These are phyloP conservation scores for Ascosphaera apis DNA, from an alignment of 2,329 filamentous ascomycete species.

Conservation along the genomic window DNA sequence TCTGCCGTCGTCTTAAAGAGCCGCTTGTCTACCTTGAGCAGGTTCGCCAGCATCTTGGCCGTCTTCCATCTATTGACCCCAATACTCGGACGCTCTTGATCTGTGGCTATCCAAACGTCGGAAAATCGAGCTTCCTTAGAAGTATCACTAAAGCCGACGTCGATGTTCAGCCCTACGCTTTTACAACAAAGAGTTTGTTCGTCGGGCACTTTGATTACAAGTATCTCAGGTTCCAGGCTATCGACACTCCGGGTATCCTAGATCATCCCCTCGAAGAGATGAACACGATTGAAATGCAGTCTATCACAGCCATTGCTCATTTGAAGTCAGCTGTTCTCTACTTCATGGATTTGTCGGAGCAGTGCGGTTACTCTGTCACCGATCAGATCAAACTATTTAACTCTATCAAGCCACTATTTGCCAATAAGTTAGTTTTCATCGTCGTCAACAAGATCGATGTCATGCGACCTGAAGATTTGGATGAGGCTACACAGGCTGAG, in stretches of 20 bases:
- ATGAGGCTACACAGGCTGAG: conserved; percentile 52
- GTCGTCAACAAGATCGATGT: conserved; percentile 98
- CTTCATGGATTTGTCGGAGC: conserved; percentile 94
- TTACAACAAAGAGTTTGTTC: conserved; percentile 93
- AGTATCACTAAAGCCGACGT: conserved; percentile 87
- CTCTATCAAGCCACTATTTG: conserved; percentile 89
- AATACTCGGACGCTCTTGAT: conserved; percentile 92
- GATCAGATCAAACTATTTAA: conserved; percentile 90
- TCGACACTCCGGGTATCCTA: conserved; percentile 95
- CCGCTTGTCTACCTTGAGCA: conserved; percentile 89
- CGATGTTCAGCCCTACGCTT: conserved; percentile 92
- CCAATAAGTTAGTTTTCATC: conserved; percentile 91
- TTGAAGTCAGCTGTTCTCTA: conserved; percentile 86
- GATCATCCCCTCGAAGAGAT: conserved; percentile 97
- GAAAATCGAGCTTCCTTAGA: conserved; percentile 88
- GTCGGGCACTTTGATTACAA: conserved; percentile 98
- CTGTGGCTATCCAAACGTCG: conserved; percentile 92
- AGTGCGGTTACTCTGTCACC: conserved; percentile 81
- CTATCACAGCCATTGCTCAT: conserved; percentile 93
- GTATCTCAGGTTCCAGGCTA: conserved; percentile 71
- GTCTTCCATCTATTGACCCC: conserved; percentile 94
- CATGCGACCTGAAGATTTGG: conserved; percentile 64
- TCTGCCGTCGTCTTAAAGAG: conserved; percentile 85
- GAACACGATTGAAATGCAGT: conserved; percentile 99
- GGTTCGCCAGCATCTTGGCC: conserved; percentile 85